Percentiles rank a stretch among this genome's conserved stretches.
These are phyloP conservation scores for Ceratopteris richardii DNA, from an alignment of 75 land plant genomes.

Conservation along the genomic window DNA sequence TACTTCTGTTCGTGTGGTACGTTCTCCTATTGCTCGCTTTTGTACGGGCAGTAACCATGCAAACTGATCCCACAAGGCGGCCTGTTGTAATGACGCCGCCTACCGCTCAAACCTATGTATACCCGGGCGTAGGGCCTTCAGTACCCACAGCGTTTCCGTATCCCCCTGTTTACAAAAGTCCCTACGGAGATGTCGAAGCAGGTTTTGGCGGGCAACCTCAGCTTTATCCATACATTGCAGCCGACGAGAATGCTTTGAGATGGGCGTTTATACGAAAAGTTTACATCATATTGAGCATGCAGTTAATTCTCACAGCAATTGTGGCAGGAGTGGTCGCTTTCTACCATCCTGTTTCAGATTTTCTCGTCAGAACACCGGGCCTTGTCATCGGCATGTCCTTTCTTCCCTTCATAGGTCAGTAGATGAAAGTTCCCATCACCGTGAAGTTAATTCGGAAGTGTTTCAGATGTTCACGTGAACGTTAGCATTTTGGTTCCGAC, in stretches of 20 bases:
- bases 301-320: conserved; percentile 52
- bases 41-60: too few relatives aligned
- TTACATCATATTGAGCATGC: conserved; percentile 60
- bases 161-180: too few relatives aligned
- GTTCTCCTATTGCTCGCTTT: too few relatives aligned
- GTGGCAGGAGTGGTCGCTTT: conserved; percentile 55
- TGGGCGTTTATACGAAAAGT: conserved; percentile 86
- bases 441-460: not conserved
- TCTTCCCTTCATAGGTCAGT: conserved; percentile 35
- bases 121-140: too few relatives aligned
- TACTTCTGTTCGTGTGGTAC: too few relatives aligned
- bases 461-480: too few relatives aligned
- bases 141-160: not conserved
- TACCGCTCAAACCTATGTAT: too few relatives aligned
- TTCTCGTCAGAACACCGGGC: conserved; percentile 29
- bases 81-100: too few relatives aligned
- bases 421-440: not conserved
- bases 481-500: too few relatives aligned
- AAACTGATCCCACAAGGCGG: too few relatives aligned
- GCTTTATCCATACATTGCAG: not conserved
- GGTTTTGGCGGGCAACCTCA: too few relatives aligned
- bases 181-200: too few relatives aligned
- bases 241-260: conserved; percentile 45
- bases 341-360: conserved; percentile 21
- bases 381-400: conserved; percentile 24